Evolutionary conservation across 345 rosid species (phyloP), one percentile per base, ranked within the genome.

Genomic region (Eucalyptus cloeziana): DNA sequence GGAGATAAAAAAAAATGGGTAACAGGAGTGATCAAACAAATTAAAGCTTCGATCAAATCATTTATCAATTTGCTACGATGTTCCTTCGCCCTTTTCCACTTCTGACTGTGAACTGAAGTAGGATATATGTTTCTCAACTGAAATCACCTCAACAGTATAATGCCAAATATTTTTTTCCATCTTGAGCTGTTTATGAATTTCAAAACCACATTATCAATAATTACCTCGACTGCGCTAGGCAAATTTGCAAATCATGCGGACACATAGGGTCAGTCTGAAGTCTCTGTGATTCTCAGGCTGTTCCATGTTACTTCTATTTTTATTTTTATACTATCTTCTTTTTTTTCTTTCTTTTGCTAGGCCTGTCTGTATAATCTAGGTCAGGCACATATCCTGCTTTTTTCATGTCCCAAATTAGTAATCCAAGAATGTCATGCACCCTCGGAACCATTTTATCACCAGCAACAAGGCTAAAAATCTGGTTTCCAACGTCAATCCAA

Each of bases 401-500:
- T 86, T 88, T 93, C 91, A 95, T 94, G 91, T 94, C 95, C 81
- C 87, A 90, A 52, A 92, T 89, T 86, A 97, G 90, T 89, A 95
- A 86, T 40, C 89, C 94, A 91, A 95, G 79, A 49, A 95, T 91
- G 54, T 90, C 93, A 90, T 95, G 91, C 21, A 92, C 94, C 24
- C 88, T 89, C 85, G 92, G 92, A 51, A 94, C 94, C 54, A 76
- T 87, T 92, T 93, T 94, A 85, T 94, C 96, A 51, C 91, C 92
- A 69, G 92, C 97, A 44, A 96, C 94, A 76, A 96, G 95, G 89
- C 96, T 92, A 89, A 89, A 90, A 81, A 95, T 95, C 87, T 93
- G 94, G 88, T 95, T 93, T 87, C 93, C 92, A 49, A 96, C 89
- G 90, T 94, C 94, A 43, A 95, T 95, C 99, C 99, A 96, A 90